Evolutionary conservation across 2,329 filamentous ascomycete species (phyloP), one percentile per base, ranked within the genome.

Genomic region (Cercospora janseana): DNA sequence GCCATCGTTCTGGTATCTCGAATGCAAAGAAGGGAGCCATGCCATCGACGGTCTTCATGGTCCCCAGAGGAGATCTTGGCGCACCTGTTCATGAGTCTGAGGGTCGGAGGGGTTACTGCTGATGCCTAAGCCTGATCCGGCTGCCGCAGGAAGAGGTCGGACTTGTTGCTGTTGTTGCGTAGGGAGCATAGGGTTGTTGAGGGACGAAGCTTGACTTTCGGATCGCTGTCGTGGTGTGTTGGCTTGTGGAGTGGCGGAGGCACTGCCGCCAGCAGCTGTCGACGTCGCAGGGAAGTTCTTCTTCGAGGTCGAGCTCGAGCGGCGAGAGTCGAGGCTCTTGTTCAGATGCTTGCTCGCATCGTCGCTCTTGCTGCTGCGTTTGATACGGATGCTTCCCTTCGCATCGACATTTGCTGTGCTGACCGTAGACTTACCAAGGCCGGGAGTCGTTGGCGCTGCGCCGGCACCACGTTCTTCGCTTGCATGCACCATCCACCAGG

Each of bases 401-500:
- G 89, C 93, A 67, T 93, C 90, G 29, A 96, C 87, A 46, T 86
- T 86, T 56, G 88, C 90, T 29, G 88, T 86, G 9, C 89, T 89
- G 12, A 96, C 91, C 0, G 93, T 97, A 58, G 86, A 91, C 69
- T 95, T 95, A 29, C 88, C 88, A 47, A 95, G 79, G 0, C 92
- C 91, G 0, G 93, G 92, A 0, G 92, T 97, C n/a, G 87, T 85
- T 0, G 93, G 93, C 2, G 78, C 78, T 32, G 90, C 91, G 0
- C 89, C 83, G 2, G 59, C 51, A 13, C 58, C 61, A 65, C 95
- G 96, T 70, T 98, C 93, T 70, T 98, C 93, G 2, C 82, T 79
- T 0, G 93, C 93, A 66, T 98, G 92, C 27, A 98, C 85, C 4
- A 98, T 79, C 70, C 96, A 97, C 93, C 93, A 98, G 26, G 92